Conservation (phyloP, 2,329 filamentous ascomycete species). For the Neonectria coccinea region DNA sequence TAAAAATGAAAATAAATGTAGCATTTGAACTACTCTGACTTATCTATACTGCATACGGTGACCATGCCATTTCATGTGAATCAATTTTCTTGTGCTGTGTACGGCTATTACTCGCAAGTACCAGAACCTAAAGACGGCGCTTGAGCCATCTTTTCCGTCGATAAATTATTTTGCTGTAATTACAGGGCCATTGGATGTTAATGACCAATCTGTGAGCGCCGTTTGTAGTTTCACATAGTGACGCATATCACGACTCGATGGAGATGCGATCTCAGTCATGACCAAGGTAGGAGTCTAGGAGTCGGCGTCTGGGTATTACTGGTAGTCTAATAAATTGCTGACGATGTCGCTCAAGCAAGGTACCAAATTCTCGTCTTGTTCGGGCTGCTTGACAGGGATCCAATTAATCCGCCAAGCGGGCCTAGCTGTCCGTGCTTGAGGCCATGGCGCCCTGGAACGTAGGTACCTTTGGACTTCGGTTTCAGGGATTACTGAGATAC, state of each 20-base stretch:
- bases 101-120: background rate
- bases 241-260: background rate
- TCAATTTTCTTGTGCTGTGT: no score
- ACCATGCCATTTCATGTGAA: no score
- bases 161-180: no score
- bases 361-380: slow-evolving; percentile 4
- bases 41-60: no score
- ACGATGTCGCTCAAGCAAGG: background rate
- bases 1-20: background rate
- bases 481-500: slow-evolving; percentile 21
- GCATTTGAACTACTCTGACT: no score
- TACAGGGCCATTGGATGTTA: background rate
- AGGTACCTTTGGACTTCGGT: slow-evolving; percentile 23
- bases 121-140: no score
- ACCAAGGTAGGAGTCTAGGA: background rate
- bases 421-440: slow-evolving; percentile 21
- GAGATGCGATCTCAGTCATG: background rate
- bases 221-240: background rate
- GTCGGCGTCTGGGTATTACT: background rate
- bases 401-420: slow-evolving; percentile 36
- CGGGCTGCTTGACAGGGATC: slow-evolving; percentile 16
- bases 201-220: background rate
- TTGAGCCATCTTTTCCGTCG: no score
- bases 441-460: slow-evolving; percentile 36
- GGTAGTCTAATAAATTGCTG: no score